Conservation (phyloP, 2,329 filamentous ascomycete genomes). For the Calonectria leucothoes region DNA sequence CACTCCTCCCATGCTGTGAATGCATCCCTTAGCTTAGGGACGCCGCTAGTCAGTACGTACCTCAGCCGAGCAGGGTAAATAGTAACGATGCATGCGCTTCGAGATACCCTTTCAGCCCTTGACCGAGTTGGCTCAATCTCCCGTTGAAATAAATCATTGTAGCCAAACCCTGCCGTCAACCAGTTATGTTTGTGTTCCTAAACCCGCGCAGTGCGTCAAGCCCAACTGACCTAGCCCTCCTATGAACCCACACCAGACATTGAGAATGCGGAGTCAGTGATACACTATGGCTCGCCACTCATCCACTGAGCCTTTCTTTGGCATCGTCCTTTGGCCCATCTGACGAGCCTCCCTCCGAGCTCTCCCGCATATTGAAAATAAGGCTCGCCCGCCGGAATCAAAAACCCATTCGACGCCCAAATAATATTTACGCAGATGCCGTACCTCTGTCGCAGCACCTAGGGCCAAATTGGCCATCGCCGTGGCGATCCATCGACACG, state of each 20-base stretch:
- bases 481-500: slow-evolving; percentile 1
- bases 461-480: background rate
- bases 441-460: background rate
- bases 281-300: background rate
- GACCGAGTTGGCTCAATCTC: background rate
- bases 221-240: background rate
- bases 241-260: background rate
- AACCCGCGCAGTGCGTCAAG: background rate
- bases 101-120: background rate
- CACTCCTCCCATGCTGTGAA: slow-evolving; percentile 1
- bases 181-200: background rate
- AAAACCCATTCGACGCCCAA: background rate
- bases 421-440: background rate
- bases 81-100: slow-evolving; percentile 1
- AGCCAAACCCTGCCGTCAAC: background rate
- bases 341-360: background rate
- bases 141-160: background rate
- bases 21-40: background rate
- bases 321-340: background rate
- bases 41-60: background rate
- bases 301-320: background rate
- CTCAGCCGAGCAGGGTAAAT: background rate
- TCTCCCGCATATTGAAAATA: background rate
- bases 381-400: background rate
- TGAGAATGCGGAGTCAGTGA: background rate